A percentile compares a stretch with the other conserved stretches of the same genome.
These are phyloP conservation scores for Verticillium isaacii DNA, from an alignment of 2,329 filamentous ascomycete genomes.

Conservation along the genomic window DNA sequence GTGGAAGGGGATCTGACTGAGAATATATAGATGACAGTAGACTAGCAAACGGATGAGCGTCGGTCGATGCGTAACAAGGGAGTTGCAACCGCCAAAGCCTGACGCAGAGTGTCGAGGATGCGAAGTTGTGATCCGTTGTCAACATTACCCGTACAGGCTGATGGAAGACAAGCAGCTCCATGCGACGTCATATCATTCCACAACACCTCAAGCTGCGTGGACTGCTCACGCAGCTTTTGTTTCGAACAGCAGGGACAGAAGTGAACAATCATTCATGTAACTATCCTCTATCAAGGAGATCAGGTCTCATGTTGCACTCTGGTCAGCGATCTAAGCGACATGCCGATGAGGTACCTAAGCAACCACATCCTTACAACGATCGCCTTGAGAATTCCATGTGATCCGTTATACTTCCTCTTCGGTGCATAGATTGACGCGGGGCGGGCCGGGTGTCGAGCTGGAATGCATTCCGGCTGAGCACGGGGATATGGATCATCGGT, in stretches of 20 bases:
- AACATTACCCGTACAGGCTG: background rate
- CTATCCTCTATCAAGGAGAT: no score
- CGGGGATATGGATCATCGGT: background rate
- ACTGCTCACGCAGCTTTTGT: no score
- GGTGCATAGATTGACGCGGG: background rate
- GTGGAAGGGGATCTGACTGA: background rate
- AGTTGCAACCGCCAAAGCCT: no score
- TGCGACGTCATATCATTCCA: background rate
- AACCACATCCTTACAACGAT: background rate
- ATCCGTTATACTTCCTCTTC: background rate
- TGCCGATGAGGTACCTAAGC: background rate
- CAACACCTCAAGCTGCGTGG: no score
- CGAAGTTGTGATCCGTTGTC: background rate
- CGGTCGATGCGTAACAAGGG: no score
- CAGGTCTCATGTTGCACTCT: background rate
- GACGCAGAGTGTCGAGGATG: background rate
- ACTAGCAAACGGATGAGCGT: background rate
- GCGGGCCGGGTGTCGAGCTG: background rate
- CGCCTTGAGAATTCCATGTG: background rate
- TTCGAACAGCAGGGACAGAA: no score
- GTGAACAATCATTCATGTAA: no score
- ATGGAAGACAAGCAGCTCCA: background rate
- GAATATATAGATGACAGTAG: background rate
- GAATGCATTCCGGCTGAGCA: background rate
- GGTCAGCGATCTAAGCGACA: background rate